phyloP scores from a whole-genome alignment of 257 asterid genomes.

The Lantana camara region DNA sequence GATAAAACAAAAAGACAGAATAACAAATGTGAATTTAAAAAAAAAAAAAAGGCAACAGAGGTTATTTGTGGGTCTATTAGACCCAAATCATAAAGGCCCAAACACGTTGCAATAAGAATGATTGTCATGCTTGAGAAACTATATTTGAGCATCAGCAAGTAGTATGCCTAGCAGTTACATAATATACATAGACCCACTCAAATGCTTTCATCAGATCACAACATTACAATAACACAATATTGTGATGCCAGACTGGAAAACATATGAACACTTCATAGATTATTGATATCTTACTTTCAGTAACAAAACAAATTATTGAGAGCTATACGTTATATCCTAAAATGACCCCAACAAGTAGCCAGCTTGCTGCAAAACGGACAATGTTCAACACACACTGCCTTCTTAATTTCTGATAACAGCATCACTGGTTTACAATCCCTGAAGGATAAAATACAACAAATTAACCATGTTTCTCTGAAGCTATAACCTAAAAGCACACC shows the following conservation, averaged over 20 bases:
- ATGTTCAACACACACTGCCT: neutral
- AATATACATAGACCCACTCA: slow-evolving; percentile 24
- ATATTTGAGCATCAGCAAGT: neutral
- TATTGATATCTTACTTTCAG: neutral
- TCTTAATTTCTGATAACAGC: neutral
- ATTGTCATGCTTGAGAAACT: slow-evolving; percentile 21
- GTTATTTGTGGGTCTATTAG: neutral
- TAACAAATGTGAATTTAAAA: slow-evolving; percentile 8
- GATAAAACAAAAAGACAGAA: neutral
- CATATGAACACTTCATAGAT: slow-evolving; percentile 9
- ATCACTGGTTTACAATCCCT: neutral
- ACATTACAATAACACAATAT: slow-evolving; percentile 19
- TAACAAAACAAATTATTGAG: slow-evolving; percentile 10
- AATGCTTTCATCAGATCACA: slow-evolving; percentile 28
- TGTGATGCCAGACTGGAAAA: slow-evolving; percentile 11
- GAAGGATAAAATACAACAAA: slow-evolving; percentile 1
- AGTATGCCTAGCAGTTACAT: slow-evolving; percentile 18
- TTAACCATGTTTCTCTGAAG: slow-evolving; percentile 3
- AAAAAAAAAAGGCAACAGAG: neutral
- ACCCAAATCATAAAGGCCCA: neutral
- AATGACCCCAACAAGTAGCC: neutral
- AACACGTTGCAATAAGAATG: slow-evolving; percentile 14
- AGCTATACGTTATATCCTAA: slow-evolving; percentile 9
- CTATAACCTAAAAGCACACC: neutral
- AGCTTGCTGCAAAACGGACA: slow-evolving; percentile 23